Evolutionary conservation across 495 filamentous ascomycete species (phyloP).

Genomic region (Talaromyces wortmannii): DNA sequence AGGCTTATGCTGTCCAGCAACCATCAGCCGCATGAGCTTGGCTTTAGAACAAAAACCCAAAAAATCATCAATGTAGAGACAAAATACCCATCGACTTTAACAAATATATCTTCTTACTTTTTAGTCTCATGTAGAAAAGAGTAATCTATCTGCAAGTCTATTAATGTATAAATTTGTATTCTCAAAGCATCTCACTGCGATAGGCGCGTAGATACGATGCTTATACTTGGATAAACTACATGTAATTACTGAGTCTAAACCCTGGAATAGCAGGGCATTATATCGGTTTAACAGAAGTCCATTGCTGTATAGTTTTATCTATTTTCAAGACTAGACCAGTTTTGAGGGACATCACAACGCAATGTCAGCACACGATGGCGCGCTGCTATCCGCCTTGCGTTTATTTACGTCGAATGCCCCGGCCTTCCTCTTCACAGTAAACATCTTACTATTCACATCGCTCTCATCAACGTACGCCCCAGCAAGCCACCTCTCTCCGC

Average conservation of each 20-base stretch:
- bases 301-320: no score
- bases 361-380: not conserved
- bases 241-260: no score
- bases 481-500: conserved; percentile 66
- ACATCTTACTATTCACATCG: conserved; percentile 31
- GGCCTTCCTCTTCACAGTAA: conserved; percentile 17
- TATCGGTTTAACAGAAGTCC: no score
- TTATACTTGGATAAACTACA: not conserved
- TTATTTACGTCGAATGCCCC: conserved; percentile 19
- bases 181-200: not conserved
- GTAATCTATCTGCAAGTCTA: not conserved
- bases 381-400: not conserved
- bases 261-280: no score
- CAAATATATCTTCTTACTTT: not conserved
- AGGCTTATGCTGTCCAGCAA: conserved; percentile 49
- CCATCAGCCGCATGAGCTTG: conserved; percentile 12
- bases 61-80: not conserved
- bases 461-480: conserved; percentile 78
- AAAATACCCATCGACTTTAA: not conserved
- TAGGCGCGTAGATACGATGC: not conserved
- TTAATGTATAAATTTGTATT: not conserved
- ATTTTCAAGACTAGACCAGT: no score
- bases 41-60: not conserved
- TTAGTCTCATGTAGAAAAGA: no score
- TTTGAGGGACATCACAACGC: no score